phyloP scores from a whole-genome alignment of 2,329 filamentous ascomycete species.

The Lomentospora prolificans region DNA sequence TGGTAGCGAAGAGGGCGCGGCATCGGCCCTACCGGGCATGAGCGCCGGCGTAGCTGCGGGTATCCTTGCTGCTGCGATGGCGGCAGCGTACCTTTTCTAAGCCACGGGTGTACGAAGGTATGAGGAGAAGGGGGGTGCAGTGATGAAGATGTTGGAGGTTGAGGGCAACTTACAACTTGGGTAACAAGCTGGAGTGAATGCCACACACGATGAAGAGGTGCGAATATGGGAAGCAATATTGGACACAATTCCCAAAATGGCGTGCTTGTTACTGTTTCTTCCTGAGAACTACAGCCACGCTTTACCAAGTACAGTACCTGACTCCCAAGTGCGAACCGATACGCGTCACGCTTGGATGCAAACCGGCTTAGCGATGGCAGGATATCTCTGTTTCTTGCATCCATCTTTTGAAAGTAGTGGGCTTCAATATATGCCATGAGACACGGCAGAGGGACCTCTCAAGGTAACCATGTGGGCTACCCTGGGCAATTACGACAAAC shows the following conservation, averaged over 20 bases:
- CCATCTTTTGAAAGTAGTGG: not conserved
- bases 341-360: not conserved
- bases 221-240: not conserved
- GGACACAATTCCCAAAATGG: not conserved
- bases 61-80: not conserved
- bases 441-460: not conserved
- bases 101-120: not conserved
- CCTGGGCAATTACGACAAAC: not conserved
- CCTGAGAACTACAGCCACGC: not conserved
- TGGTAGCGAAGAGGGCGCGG: not conserved
- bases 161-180: not conserved
- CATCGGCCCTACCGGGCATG: not conserved
- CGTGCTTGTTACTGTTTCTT: not conserved
- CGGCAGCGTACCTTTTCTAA: not conserved
- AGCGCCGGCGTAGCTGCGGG: not conserved
- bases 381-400: not conserved
- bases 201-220: not conserved
- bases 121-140: not conserved
- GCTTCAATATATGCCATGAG: not conserved
- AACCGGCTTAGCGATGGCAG: not conserved
- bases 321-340: not conserved
- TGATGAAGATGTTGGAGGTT: not conserved
- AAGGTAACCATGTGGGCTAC: not conserved
- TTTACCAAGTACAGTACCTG: not conserved
- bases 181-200: not conserved